Conservation (phyloP, 345 rosid species). For the Hypericum perforatum region DNA sequence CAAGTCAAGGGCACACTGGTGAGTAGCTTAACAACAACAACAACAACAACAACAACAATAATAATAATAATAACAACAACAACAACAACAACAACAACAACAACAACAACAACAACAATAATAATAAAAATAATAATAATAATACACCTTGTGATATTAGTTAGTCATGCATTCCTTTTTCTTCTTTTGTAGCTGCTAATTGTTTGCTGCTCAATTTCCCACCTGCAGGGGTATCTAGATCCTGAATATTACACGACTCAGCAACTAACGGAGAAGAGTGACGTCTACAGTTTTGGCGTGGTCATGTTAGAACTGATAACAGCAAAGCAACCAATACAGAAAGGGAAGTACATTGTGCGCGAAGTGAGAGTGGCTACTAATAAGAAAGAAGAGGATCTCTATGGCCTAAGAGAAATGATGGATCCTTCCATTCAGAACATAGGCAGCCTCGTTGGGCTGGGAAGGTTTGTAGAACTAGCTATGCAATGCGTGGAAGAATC, state of each 20-base stretch:
- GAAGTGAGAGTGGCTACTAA: slow-evolving; percentile 51
- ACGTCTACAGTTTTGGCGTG: slow-evolving; percentile 88
- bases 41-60: too few species aligned
- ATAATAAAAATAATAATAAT: too few species aligned
- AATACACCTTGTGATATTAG: too few species aligned
- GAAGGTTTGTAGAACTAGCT: slow-evolving; percentile 57
- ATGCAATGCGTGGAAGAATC: slow-evolving; percentile 82
- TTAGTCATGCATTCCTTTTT: too few species aligned
- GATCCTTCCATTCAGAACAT: slow-evolving; percentile 48
- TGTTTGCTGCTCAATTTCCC: not conserved
- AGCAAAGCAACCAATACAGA: slow-evolving; percentile 77
- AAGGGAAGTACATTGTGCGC: slow-evolving; percentile 80
- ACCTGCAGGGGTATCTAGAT: slow-evolving; percentile 81
- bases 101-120: too few species aligned
- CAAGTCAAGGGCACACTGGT: slow-evolving; percentile 99
- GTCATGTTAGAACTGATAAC: slow-evolving; percentile 83
- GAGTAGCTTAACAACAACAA: too few species aligned
- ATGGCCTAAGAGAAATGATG: slow-evolving; percentile 56
- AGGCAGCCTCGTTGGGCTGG: slow-evolving; percentile 41
- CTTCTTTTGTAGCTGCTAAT: not conserved
- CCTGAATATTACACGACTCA: slow-evolving; percentile 97
- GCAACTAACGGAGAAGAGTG: slow-evolving; percentile 88
- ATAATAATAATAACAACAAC: too few species aligned
- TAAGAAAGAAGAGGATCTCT: slow-evolving; percentile 43
- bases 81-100: too few species aligned